These are phyloP conservation scores for Mycena galopus DNA, from an alignment of 768 basidiomycete genomes.

Conservation along the genomic window DNA sequence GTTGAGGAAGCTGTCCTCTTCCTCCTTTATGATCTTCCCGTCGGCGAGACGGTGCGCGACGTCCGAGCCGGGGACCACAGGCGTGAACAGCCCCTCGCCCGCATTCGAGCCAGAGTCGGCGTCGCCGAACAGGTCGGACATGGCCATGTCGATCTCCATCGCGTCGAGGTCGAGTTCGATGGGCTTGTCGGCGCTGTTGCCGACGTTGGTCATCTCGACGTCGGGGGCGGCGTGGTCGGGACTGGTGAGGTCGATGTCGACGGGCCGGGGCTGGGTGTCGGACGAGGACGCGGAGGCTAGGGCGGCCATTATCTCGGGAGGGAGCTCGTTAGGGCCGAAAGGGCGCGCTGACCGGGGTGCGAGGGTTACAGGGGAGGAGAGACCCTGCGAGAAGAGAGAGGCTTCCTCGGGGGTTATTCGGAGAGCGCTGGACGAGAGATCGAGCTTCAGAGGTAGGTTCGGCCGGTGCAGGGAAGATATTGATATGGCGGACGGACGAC, in stretches of 20 bases:
- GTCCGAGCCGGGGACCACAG: conserved; percentile 43
- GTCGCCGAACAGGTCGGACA: conserved; percentile 71
- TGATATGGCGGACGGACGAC: conserved; percentile 83
- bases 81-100: conserved; percentile 68
- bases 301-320: conserved; percentile 76
- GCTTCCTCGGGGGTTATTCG: conserved; percentile 76
- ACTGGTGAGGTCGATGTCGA: conserved; percentile 75
- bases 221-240: conserved; percentile 47
- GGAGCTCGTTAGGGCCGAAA: conserved; percentile 64
- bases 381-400: conserved; percentile 67
- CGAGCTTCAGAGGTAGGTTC: conserved; percentile 80
- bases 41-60: conserved; percentile 21
- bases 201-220: conserved; percentile 53
- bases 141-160: conserved; percentile 76
- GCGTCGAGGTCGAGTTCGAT: conserved; percentile 83
- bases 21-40: conserved; percentile 38
- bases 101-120: conserved; percentile 51
- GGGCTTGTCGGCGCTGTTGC: conserved; percentile 82
- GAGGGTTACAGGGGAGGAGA: conserved; percentile 84
- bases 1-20: conserved; percentile 54
- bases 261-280: conserved; percentile 42
- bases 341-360: conserved; percentile 85
- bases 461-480: conserved; percentile 85
- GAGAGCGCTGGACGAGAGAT: conserved; percentile 78
- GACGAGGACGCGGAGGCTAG: conserved; percentile 61